Base-by-base conservation (phyloP, 768 basidiomycete species). In the Boletus bicolor region DNA sequence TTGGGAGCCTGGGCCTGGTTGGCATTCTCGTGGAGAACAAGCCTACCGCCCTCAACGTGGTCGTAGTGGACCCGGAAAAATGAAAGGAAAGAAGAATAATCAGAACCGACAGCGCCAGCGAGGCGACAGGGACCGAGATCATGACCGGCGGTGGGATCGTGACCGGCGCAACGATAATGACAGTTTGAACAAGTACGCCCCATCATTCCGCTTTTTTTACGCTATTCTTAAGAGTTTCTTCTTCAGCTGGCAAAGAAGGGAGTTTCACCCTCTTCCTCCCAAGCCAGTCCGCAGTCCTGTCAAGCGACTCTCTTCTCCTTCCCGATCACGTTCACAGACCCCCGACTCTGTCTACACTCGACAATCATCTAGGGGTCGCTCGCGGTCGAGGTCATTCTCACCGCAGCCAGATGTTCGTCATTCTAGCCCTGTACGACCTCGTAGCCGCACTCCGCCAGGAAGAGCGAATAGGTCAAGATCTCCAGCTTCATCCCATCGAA, bases 1-100 rank as follows among this genome's bases (percentile, higher is more conserved):
- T 54, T 89, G 87, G 87, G 86, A 87, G 60, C 87, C 87, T 54
- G 85, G 84, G 37, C 80, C 84, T 26, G 77, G 80, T 6, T 89
- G 87, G 87, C 79, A 84, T 56, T 68, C 80, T 49, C 76, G 66
- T 37, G 61, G 77, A 37, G 72, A 70, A 26, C 74, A 73, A 21
- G 59, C 64, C 30, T 71, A 81, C 51, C 76, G 78, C 47, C 68
- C 57, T 54, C 71, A 71, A 26, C 70, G 69, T 24, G 60, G 63
- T 37, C 75, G 74, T 49, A 74, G 77, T 69, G 79, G 49, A 28
- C 60, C 64, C 66, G 75, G 57, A 10, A 73, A 68, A 58, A 71
- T 67, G 50, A 76, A 68, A 45, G 69, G 69, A 19, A 74, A 72
- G 53, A 76, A 75, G 57, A 70, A 68, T 38, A 68, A 67, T 56